Evolutionary conservation across 2,329 filamentous ascomycete genomes (phyloP).

Genomic region (Malbranchea cinnamomea): DNA sequence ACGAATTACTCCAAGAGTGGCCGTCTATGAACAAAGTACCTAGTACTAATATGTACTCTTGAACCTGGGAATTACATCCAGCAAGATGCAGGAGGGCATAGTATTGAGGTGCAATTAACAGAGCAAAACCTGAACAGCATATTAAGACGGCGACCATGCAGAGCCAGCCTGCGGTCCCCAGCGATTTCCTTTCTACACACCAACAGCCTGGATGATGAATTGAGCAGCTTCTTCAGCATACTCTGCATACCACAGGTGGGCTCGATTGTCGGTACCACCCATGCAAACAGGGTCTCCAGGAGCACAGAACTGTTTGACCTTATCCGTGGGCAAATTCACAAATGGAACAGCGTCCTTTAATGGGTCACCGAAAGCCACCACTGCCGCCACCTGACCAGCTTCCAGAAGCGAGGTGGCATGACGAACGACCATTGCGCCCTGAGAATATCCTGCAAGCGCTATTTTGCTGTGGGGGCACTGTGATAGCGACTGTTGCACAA

Average conservation of each 20-base stretch:
- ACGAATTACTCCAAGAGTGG: no score
- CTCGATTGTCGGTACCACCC: constrained; percentile 28
- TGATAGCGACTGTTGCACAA: constrained; percentile 16
- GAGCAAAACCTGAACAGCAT: no score
- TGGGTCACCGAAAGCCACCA: constrained; percentile 33
- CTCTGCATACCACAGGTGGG: constrained; percentile 27
- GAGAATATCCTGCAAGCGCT: constrained; percentile 21
- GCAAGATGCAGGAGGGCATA: no score
- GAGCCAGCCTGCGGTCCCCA: no score
- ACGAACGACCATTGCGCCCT: constrained; percentile 23
- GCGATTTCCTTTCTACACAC: constrained; percentile 8
- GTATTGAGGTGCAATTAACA: no score
- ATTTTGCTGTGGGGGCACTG: constrained; percentile 22
- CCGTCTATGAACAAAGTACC: no score
- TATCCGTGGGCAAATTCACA: constrained; percentile 24
- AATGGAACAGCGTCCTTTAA: constrained; percentile 26
- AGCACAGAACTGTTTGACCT: constrained; percentile 36
- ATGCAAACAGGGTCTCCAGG: constrained; percentile 37
- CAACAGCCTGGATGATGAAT: constrained; percentile 20
- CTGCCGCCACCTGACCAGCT: constrained; percentile 22
- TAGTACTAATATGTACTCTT: no score
- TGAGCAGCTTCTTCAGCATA: constrained; percentile 23
- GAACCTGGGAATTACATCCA: no score
- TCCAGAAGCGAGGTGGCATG: constrained; percentile 17
- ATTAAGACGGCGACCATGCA: no score